Percentiles rank a stretch among this genome's conserved stretches.
phyloP scores from a whole-genome alignment of 176 grass and related monocot genomes.

The Miscanthus lutarioriparius region DNA sequence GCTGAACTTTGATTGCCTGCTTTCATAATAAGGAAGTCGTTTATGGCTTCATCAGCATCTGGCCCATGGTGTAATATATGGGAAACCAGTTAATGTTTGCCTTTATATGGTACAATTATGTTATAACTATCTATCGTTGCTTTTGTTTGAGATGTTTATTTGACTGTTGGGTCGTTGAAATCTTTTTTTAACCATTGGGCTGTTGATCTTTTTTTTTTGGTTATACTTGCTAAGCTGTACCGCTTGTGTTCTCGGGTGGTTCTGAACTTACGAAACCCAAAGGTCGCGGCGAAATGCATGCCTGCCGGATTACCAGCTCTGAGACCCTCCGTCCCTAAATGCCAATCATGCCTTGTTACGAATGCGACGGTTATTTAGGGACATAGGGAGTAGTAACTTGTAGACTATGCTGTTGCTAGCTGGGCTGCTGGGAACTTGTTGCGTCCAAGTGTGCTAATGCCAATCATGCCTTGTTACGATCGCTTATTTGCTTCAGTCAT shows the following conservation, averaged over 20 bases:
- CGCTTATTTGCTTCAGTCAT: background rate
- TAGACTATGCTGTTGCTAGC: background rate
- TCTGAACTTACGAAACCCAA: background rate
- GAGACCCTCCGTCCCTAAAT: too few relatives aligned
- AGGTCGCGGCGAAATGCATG: background rate
- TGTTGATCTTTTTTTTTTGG: background rate
- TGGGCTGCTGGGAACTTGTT: background rate
- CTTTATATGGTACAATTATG: slow-evolving; percentile 10
- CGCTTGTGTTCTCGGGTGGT: background rate
- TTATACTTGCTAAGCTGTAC: background rate
- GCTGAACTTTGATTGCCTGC: slow-evolving; percentile 9
- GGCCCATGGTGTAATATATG: background rate
- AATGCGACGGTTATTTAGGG: too few relatives aligned
- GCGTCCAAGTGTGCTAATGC: background rate
- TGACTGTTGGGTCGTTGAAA: background rate
- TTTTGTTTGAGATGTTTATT: background rate
- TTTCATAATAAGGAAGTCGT: background rate
- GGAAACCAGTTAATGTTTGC: background rate
- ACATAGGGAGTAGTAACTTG: too few relatives aligned
- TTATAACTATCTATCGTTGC: background rate
- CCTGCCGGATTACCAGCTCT: too few relatives aligned
- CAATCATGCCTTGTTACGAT: background rate
- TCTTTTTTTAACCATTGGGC: background rate
- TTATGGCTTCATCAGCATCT: background rate
- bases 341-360: too few relatives aligned